Base-by-base conservation (phyloP, 192 early-diverging fungal genomes). In the Coemansia reversa region DNA sequence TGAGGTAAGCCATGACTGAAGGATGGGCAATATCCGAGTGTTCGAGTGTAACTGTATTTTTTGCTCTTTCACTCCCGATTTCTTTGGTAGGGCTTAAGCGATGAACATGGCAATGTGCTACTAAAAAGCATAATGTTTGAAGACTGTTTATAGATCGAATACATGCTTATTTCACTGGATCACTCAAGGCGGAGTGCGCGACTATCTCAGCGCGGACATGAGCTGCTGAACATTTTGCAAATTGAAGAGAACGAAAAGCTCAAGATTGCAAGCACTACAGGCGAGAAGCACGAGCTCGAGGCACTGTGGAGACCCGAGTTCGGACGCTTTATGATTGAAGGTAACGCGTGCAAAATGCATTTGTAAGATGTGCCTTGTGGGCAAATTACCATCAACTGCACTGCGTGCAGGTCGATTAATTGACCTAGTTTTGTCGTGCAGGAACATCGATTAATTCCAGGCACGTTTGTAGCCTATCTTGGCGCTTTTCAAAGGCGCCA, bases 241-340 rank as follows among this genome's bases (percentile, higher is more conserved):
- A 69, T 82, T 11, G 75, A 91, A 9, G 94, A 98, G 74, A 73
- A 84, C 59, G 89, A 87, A 79, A 77, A 70, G 65, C 67, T 70
- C 16, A 54, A 62, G 29, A 56, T 39, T 14, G 66, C 70, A 22
- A 62, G 50, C 49, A 61, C 54, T 25, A 64, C 79, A 16, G 67
- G 70, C 54, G 75, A 67, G 19, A 76, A 76, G 79, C 67, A 61
- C 9, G 70, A 71, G 7, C 73, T 86, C 56, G 84, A 90, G 71
- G 86, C 90, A 14, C 88, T 92, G 24, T 99, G 96, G 95, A 86
- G 92, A 66, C 95, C 95, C 32, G 97, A 99, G 73, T 99, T 94
- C 75, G 97, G 92, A 18, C 84, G 93, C 27, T 99, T 90, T 82
- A 99, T 99, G 97, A 79, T 97, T 65, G 96, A 98, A 83, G 86